Evolutionary conservation across 83 land plant species (phyloP).

Genomic region (Picea mariana): DNA sequence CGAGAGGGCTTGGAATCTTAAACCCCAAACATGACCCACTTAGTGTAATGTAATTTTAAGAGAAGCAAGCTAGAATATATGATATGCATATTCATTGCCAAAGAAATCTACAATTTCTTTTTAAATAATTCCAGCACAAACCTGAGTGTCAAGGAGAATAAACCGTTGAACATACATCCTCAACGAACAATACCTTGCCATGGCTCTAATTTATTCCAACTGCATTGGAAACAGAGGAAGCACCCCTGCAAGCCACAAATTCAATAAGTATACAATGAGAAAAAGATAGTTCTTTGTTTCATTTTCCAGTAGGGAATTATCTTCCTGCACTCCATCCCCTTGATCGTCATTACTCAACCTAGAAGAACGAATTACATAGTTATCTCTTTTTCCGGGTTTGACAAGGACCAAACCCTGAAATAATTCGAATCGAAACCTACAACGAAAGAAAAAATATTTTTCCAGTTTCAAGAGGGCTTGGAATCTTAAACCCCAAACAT

Average conservation of each 20-base stretch:
- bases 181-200: constrained; percentile 65
- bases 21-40: not conserved
- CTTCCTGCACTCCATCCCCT: too few relatives aligned
- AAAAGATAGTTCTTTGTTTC: not conserved
- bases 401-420: constrained; percentile 15
- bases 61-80: too few relatives aligned
- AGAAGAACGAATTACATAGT: too few relatives aligned
- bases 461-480: not conserved
- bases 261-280: not conserved
- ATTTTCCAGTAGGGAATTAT: too few relatives aligned
- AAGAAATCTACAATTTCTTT: too few relatives aligned
- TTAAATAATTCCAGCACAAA: constrained; percentile 8
- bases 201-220: constrained; percentile 70
- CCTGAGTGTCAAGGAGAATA: constrained; percentile 41
- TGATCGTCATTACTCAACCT: too few relatives aligned
- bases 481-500: not conserved
- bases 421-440: constrained; percentile 32
- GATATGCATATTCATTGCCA: not conserved
- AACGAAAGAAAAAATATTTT: not conserved
- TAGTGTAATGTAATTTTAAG: too few relatives aligned
- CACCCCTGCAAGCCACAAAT: constrained; percentile 57
- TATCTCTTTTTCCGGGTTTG: too few relatives aligned
- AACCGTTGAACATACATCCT: constrained; percentile 61
- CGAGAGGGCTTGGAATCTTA: not conserved
- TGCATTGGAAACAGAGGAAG: constrained; percentile 86